Percentiles rank a stretch among this genome's conserved stretches.
Evolutionary conservation across 176 grass and related monocot genomes (phyloP).

Genomic region (Puccinellia tenuiflora): DNA sequence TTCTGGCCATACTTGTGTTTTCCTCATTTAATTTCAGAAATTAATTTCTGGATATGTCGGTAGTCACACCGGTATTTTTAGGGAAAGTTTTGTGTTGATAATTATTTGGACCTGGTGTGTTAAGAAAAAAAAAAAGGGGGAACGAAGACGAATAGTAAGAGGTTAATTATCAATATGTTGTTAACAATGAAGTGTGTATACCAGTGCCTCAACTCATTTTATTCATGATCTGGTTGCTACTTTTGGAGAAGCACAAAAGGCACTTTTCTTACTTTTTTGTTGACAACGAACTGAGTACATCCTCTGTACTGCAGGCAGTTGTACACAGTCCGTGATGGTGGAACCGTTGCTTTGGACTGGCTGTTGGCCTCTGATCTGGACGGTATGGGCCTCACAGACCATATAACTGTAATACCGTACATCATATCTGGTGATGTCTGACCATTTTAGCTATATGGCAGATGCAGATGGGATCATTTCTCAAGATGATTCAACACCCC

Average conservation of each 20-base stretch:
- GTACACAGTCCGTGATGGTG: slow-evolving; percentile 70
- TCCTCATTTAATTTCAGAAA: neutral
- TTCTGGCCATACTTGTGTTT: neutral
- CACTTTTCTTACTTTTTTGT: slow-evolving; percentile 8
- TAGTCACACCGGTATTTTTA: neutral
- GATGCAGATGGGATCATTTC: slow-evolving; percentile 56
- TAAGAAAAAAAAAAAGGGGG: neutral
- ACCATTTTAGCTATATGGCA: slow-evolving; percentile 32
- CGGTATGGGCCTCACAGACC: slow-evolving; percentile 4
- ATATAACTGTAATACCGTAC: slow-evolving; percentile 1
- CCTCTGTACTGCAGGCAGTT: slow-evolving; percentile 59
- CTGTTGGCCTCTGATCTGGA: slow-evolving; percentile 59
- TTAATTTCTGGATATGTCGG: neutral
- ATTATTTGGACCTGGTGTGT: neutral
- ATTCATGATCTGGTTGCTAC: neutral
- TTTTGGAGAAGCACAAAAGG: neutral
- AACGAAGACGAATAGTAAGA: neutral
- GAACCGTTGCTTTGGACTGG: slow-evolving; percentile 95
- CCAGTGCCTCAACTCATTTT: neutral
- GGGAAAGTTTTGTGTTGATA: slow-evolving; percentile 12
- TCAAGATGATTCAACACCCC: slow-evolving; percentile 68
- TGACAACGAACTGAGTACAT: slow-evolving; percentile 2
- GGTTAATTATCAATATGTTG: neutral
- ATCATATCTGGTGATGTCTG: slow-evolving; percentile 16
- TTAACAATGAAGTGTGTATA: neutral